These are phyloP conservation scores for Phlebiopsis gigantea DNA, from an alignment of 768 basidiomycete genomes.

Conservation along the genomic window DNA sequence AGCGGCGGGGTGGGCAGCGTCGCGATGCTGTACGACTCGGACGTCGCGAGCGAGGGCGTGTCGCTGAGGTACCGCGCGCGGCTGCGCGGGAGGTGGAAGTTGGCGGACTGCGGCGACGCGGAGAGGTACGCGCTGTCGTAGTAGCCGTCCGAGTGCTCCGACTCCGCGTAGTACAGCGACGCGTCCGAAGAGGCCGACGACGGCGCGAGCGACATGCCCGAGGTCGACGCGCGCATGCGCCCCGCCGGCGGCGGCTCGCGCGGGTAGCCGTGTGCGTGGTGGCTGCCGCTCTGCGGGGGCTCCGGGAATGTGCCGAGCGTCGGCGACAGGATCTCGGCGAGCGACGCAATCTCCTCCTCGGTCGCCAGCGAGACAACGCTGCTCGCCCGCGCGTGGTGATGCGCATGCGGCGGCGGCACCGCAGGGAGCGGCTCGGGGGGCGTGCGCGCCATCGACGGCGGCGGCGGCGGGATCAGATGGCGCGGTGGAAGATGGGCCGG, in stretches of 20 bases:
- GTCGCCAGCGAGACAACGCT: slow-evolving; percentile 44
- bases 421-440: not conserved
- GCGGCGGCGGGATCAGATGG: not conserved
- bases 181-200: not conserved
- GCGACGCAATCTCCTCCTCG: slow-evolving; percentile 45
- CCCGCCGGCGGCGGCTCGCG: not conserved
- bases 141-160: slow-evolving; percentile 28
- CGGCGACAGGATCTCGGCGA: slow-evolving; percentile 41
- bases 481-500: not conserved
- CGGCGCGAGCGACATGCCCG: slow-evolving; percentile 8
- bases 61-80: slow-evolving; percentile 35
- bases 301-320: slow-evolving; percentile 13
- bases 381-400: slow-evolving; percentile 23
- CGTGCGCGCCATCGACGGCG: not conserved
- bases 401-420: not conserved
- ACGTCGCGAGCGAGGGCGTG: slow-evolving; percentile 39
- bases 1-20: slow-evolving; percentile 23
- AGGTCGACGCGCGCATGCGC: not conserved
- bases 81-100: slow-evolving; percentile 29
- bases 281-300: no score
- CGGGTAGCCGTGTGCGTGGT: not conserved
- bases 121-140: slow-evolving; percentile 20
- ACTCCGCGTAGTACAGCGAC: slow-evolving; percentile 14
- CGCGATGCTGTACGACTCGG: slow-evolving; percentile 22
- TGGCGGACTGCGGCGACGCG: slow-evolving; percentile 15